Conservation (phyloP, 2,329 filamentous ascomycete genomes). For the Fusarium veterinarium region DNA sequence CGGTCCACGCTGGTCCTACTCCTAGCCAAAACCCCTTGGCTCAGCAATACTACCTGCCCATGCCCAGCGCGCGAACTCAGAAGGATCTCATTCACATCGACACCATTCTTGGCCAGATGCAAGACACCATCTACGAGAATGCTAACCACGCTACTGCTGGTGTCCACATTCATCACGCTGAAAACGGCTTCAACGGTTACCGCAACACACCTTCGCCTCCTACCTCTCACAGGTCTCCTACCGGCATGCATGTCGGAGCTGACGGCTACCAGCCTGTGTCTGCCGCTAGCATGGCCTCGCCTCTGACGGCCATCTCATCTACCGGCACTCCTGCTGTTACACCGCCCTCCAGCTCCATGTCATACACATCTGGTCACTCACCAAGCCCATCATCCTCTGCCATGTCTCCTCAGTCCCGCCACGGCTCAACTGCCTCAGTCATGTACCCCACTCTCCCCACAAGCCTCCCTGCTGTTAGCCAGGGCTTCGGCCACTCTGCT, state of each 20-base stretch:
- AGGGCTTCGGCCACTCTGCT: slow-evolving; percentile 76
- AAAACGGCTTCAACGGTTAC: slow-evolving; percentile 70
- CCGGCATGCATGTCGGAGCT: slow-evolving; percentile 50
- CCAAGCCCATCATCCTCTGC: slow-evolving; percentile 77
- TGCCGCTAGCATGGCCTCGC: slow-evolving; percentile 70
- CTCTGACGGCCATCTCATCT: slow-evolving; percentile 67
- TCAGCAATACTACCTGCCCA: slow-evolving; percentile 88
- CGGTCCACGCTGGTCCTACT: slow-evolving; percentile 65
- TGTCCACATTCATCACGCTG: slow-evolving; percentile 79
- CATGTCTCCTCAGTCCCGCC: slow-evolving; percentile 74
- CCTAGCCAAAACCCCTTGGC: slow-evolving; percentile 67
- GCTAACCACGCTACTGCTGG: slow-evolving; percentile 84
- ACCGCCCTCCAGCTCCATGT: slow-evolving; percentile 79
- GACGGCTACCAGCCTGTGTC: slow-evolving; percentile 57
- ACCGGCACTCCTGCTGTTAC: slow-evolving; percentile 81
- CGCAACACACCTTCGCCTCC: slow-evolving; percentile 68
- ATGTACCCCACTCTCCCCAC: slow-evolving; percentile 78
- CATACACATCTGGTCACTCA: slow-evolving; percentile 82
- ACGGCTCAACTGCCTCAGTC: slow-evolving; percentile 68
- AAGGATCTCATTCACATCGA: slow-evolving; percentile 94
- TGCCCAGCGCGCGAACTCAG: slow-evolving; percentile 91
- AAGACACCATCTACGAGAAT: slow-evolving; percentile 95
- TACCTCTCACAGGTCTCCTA: slow-evolving; percentile 53
- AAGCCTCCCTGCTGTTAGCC: slow-evolving; percentile 70
- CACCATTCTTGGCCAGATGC: slow-evolving; percentile 94